Evolutionary conservation across 2,329 filamentous ascomycete species (phyloP), one percentile per base, ranked within the genome.

Genomic region (Dactylellina sp.): DNA sequence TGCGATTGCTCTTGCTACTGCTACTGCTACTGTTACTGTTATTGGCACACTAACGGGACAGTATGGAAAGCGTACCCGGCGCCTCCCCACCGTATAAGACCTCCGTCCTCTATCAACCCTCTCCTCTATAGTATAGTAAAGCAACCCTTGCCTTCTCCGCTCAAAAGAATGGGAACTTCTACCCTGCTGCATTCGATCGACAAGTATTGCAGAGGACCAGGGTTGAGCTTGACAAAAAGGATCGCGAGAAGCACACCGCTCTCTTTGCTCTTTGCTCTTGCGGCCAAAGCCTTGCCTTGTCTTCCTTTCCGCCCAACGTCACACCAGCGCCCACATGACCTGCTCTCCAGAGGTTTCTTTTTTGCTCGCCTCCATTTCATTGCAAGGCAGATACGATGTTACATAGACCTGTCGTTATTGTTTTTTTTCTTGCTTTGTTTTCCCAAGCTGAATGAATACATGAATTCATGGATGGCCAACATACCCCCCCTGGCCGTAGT

Each of bases 271-370:
- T n/a, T n/a, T n/a, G n/a, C n/a, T n/a, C n/a, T n/a, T n/a, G n/a
- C n/a, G n/a, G n/a, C n/a, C n/a, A n/a, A n/a, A n/a, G n/a, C n/a
- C 52, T n/a, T 37, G 40, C 42, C 42, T 28, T 22, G 46, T 56
- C 28, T 60, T 66, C 55, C 44, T 62, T 32, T 55, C 50, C 22
- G 61, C 40, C 55, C 61, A 74, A 66, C 61, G 61, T 74, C 70
- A 72, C 68, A 72, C 64, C 56, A 22, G 24, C 40, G 70, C 52
- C 70, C 70, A 74, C 70, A 74, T 74, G 70, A 74, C 70, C 56
- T 62, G 28, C 24, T 44, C 22, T 39, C 11, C 9, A 1, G 16
- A 24, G 18, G 40, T 50, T 35, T 55, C 64, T 44, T 40, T n/a
- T n/a, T n/a, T n/a, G n/a, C n/a, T n/a, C n/a, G n/a, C n/a, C n/a